Evolutionary conservation across 352 stramenopile genomes (phyloP), one percentile per base, ranked within the genome.

Genomic region (Pythium sp.): DNA sequence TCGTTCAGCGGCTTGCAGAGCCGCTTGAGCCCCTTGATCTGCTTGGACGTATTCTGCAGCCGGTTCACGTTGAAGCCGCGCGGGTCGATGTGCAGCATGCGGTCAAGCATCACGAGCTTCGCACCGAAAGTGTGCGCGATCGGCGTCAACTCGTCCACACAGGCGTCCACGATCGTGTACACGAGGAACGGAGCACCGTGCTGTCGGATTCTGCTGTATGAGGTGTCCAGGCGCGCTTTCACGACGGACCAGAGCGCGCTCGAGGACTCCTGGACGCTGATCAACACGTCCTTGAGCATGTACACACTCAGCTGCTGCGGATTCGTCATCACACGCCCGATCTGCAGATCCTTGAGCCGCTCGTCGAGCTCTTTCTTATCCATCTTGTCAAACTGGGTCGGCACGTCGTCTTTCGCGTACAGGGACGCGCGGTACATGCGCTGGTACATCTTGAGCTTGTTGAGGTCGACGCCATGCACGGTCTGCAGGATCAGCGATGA

Each of bases 161-260:
- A 89, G 12, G 82, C 86, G 67, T 97, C 89, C 5, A 97, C 71
- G 47, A 97, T 91, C 24, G 87, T 82, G 64, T 95, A 89, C 5
- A 89, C 80, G 14, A 94, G 67, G 64, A 95, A 94, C 9, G 72
- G 67, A 2, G 86, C 72, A 24, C 84, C 82, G 59, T 89, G 86
- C 72, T 95, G 89, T 6, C 87, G 85, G 58, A 95, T 79, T 64
- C 93, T 91, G 6, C 85, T 93, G 76, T 95, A 95, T 26, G 85
- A 93, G 18, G 79, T 90, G 49, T 90, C 80, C 36, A 93, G 62
- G 5, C 84, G 78, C 0, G 78, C 64, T 57, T 94, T 92, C 24
- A 93, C 73, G 2, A 81, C 79, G 7, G 72, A 54, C 81, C 84
- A 94, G 20, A 88, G 58, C 5, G 77, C 72, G 49, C 72, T 91